These are phyloP conservation scores for Epichloe bromicola DNA, from an alignment of 2,329 filamentous ascomycete genomes.

Conservation along the genomic window DNA sequence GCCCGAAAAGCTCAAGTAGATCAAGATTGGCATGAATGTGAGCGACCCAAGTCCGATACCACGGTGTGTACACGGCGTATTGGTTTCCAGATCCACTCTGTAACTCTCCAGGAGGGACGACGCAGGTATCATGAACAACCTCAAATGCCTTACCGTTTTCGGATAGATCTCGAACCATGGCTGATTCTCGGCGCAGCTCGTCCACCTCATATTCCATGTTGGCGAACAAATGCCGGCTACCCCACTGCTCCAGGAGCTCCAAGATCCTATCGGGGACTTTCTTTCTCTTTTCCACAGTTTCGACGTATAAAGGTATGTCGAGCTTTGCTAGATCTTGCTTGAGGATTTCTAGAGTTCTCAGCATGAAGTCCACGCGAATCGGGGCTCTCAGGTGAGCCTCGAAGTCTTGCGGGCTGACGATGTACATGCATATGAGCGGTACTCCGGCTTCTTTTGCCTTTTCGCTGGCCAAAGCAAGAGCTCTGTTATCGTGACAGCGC, in stretches of 20 bases:
- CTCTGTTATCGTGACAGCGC: constrained; percentile 59
- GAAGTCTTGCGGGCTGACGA: constrained; percentile 73
- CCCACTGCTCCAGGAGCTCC: constrained; percentile 57
- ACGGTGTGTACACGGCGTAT: constrained; percentile 75
- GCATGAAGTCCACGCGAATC: constrained; percentile 64
- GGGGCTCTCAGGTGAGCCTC: constrained; percentile 66
- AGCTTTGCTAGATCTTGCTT: constrained; percentile 53
- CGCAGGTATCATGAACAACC: constrained; percentile 69
- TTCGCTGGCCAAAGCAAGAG: constrained; percentile 51
- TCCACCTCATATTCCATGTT: constrained; percentile 92
- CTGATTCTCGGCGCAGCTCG: constrained; percentile 65
- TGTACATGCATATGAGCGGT: constrained; percentile 63
- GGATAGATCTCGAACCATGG: constrained; percentile 46
- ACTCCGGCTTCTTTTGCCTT: constrained; percentile 53
- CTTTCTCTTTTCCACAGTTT: constrained; percentile 55
- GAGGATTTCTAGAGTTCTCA: constrained; percentile 57
- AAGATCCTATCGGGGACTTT: constrained; percentile 48
- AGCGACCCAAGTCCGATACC: constrained; percentile 65
- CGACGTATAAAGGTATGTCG: constrained; percentile 66
- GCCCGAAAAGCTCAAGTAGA: constrained; percentile 47
- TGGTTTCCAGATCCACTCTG: constrained; percentile 58
- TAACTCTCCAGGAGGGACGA: constrained; percentile 62
- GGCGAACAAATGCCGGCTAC: constrained; percentile 59
- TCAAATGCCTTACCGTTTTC: constrained; percentile 54
- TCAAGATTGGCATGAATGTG: constrained; percentile 59